These are phyloP conservation scores for Phytophthora hybrid DNA, from an alignment of 352 stramenopile genomes.

Conservation along the genomic window DNA sequence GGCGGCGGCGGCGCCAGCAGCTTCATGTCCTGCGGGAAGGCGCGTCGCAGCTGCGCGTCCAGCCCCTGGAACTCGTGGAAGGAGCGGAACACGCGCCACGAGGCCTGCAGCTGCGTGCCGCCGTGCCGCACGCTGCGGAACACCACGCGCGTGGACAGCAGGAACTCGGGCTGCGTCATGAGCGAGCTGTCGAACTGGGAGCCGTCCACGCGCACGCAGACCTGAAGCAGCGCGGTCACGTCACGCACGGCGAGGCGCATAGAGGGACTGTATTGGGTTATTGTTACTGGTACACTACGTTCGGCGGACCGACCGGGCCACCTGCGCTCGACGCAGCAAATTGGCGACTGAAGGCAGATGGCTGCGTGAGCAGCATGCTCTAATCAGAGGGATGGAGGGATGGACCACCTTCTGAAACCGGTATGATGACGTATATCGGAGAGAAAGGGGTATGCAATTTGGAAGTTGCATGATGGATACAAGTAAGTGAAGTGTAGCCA, in stretches of 20 bases:
- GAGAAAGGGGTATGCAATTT: not conserved
- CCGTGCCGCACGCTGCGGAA: slow-evolving; percentile 74
- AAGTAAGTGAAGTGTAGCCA: not conserved
- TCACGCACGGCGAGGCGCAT: slow-evolving; percentile 57
- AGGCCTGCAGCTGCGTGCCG: slow-evolving; percentile 58
- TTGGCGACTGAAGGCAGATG: slow-evolving; percentile 37
- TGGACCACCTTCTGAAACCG: slow-evolving; percentile 5
- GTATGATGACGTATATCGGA: not conserved
- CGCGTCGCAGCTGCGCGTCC: slow-evolving; percentile 71
- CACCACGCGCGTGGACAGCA: slow-evolving; percentile 63
- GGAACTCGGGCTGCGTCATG: slow-evolving; percentile 86
- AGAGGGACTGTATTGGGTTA: not conserved
- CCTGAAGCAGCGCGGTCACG: slow-evolving; percentile 73
- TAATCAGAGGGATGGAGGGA: slow-evolving; percentile 24
- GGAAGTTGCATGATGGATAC: not conserved
- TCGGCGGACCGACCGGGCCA: not conserved
- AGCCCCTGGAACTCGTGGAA: slow-evolving; percentile 83
- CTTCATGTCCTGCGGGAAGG: slow-evolving; percentile 74
- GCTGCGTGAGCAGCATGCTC: slow-evolving; percentile 13
- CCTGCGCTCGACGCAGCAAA: slow-evolving; percentile 19
- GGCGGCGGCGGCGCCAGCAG: slow-evolving; percentile 52
- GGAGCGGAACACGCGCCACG: slow-evolving; percentile 69
- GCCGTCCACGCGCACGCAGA: slow-evolving; percentile 61
- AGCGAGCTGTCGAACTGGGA: slow-evolving; percentile 79
- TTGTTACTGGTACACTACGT: not conserved